Evolutionary conservation across 129 eudicot genomes (phyloP).

Genomic region (Tanacetum coccineum): DNA sequence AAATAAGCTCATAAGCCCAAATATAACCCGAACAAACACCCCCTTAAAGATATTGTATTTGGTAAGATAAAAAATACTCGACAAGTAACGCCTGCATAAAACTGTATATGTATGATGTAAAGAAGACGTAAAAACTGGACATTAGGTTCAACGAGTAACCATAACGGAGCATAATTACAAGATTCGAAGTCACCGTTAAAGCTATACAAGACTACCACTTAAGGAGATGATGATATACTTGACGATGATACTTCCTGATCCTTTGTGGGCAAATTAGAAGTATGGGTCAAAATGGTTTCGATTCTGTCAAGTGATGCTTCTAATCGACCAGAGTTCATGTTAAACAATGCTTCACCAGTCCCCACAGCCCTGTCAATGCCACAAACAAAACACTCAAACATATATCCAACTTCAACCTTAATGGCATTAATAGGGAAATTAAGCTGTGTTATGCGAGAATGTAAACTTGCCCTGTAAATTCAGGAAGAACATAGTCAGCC

Average conservation of each 20-base stretch:
- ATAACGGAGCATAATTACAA: neutral
- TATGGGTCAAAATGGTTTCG: constrained; percentile 74
- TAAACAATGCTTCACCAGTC: constrained; percentile 74
- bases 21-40: too few species aligned
- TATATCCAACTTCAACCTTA: too few species aligned
- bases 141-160: neutral
- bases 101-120: neutral
- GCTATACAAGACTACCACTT: neutral
- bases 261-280: constrained; percentile 14
- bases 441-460: neutral
- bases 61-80: too few species aligned
- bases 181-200: neutral
- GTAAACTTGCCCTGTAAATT: constrained; percentile 65
- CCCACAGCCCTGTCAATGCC: constrained; percentile 62
- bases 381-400: constrained; percentile 24
- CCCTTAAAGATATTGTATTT: too few species aligned
- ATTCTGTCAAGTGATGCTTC: constrained; percentile 93
- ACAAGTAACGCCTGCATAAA: neutral
- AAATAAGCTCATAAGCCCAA: too few species aligned
- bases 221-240: constrained; percentile 1
- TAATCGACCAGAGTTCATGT: constrained; percentile 83
- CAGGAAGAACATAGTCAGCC: constrained; percentile 94
- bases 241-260: constrained; percentile 13
- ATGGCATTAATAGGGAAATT: neutral
- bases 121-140: neutral